Evolutionary conservation across 441 rosid genomes (phyloP), one percentile per base, ranked within the genome.

Genomic region (Mallotus repandus): DNA sequence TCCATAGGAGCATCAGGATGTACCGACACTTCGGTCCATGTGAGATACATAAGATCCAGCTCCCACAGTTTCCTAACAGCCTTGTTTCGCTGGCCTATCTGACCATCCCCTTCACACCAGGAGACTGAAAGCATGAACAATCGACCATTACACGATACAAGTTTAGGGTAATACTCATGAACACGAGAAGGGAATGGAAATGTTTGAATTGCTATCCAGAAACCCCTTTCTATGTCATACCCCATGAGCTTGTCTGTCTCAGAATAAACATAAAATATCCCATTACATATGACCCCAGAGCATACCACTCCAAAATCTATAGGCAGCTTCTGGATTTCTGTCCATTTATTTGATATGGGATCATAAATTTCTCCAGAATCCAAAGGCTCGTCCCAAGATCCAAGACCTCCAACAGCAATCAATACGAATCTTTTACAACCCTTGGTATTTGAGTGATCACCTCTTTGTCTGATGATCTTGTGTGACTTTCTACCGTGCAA

Each of bases 1-100:
- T 96, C 99, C 97, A 96, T 93, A 18, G 99, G 99, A 35, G 99
- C 99, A 67, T 93, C 99, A 0, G 97, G 99, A 74, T 96, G 98
- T 25, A 88, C 88, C 0, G 95, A 90, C 73, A 86, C 97, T 80
- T 90, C 92, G 1, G 83, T 75, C 98, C 99, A 96, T 46, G 84
- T 84, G 48, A 93, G 94, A 86, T 85, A 86, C 80, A 86, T 80
- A 75, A 93, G 94, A 83, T 96, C 98, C 59, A 96, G 86, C 84
- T 96, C 97, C 99, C 98, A 96, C 63, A 96, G 79, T 82, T 96
- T 96, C 69, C 98, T 84, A 66, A 93, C 97, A 2, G 97, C 99
- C 86, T 96, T 96, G 93, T 96, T 96, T 80, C 99, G 88, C 77
- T 83, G 86, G 62, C 99, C 99, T 60, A 96, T 96, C 67, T 87